These are phyloP conservation scores for Carex kokanica DNA, from an alignment of 176 grass and related monocot species.

Conservation along the genomic window DNA sequence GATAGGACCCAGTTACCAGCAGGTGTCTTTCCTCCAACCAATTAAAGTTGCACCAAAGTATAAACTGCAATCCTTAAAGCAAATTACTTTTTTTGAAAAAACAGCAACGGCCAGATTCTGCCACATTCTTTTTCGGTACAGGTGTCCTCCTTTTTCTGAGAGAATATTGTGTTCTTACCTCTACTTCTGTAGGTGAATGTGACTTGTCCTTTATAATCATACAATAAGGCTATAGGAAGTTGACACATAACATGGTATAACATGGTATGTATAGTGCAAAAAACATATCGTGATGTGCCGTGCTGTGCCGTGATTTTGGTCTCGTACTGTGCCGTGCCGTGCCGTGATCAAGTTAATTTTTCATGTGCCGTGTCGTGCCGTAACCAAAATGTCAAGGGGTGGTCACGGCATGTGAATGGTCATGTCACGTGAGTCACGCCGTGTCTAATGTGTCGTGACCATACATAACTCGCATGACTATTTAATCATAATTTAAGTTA, in stretches of 20 bases:
- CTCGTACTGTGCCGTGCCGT: too few species aligned
- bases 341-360: too few species aligned
- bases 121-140: neutral
- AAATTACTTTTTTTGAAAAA: constrained; percentile 15
- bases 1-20: constrained; percentile 10
- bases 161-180: constrained; percentile 10
- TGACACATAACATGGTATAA: constrained; percentile 14
- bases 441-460: too few species aligned
- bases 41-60: constrained; percentile 17
- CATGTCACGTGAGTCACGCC: too few species aligned
- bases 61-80: constrained; percentile 19
- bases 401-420: too few species aligned
- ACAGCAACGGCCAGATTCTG: constrained; percentile 5
- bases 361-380: too few species aligned
- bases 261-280: too few species aligned
- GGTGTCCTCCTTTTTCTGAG: neutral
- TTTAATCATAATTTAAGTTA: too few species aligned
- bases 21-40: neutral
- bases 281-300: too few species aligned
- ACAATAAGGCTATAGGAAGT: neutral
- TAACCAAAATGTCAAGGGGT: too few species aligned
- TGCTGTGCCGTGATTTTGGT: too few species aligned
- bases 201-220: constrained; percentile 19
- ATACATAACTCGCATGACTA: too few species aligned
- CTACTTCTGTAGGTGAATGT: constrained; percentile 7